Evolutionary conservation across 2,329 filamentous ascomycete genomes (phyloP).

Genomic region (Xylaria sp.): DNA sequence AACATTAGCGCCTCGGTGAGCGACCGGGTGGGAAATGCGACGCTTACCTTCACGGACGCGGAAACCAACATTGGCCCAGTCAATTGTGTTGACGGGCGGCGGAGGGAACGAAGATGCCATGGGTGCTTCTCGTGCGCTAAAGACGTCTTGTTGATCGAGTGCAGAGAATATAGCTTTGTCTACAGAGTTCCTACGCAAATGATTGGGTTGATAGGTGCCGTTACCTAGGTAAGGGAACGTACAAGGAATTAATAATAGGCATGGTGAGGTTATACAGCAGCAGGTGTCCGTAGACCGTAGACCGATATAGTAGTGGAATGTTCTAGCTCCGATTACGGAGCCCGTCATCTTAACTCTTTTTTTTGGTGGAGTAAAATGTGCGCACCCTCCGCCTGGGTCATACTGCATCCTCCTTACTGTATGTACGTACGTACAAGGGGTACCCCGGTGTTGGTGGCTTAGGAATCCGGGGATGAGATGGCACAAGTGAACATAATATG

Average conservation of each 20-base stretch:
- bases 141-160: not conserved
- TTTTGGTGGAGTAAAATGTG: not conserved
- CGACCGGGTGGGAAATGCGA: not conserved
- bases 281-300: not conserved
- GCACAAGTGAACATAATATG: too few species aligned
- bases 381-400: not conserved
- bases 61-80: constrained; percentile 95
- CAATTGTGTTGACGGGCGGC: constrained; percentile 78
- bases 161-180: too few species aligned
- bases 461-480: too few species aligned
- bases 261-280: not conserved
- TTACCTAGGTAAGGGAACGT: constrained; percentile 1
- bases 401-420: too few species aligned
- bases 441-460: too few species aligned
- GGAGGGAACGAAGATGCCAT: constrained; percentile 70
- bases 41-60: constrained; percentile 82
- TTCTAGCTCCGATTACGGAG: constrained; percentile 30
- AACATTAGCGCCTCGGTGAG: not conserved
- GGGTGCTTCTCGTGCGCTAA: not conserved
- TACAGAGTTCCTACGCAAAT: not conserved
- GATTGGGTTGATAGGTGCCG: not conserved
- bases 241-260: not conserved
- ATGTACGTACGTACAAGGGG: too few species aligned
- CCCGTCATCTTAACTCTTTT: not conserved
- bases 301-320: not conserved